Conservation (phyloP, 768 basidiomycete species). For the Clitopilus passeckerianus region DNA sequence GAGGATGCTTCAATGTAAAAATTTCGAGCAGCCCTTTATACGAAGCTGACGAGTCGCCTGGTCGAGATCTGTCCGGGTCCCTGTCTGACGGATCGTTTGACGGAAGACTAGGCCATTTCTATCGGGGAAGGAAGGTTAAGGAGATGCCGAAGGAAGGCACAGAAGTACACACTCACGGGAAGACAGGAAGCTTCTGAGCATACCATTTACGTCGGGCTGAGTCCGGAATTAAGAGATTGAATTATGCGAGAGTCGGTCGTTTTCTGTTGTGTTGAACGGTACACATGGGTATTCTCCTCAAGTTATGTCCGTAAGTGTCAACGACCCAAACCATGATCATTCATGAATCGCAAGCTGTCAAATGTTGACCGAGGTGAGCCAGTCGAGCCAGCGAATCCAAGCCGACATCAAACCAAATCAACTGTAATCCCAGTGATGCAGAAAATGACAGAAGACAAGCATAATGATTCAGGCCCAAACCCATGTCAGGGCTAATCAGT, state of each 20-base stretch:
- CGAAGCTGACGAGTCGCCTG: conserved; percentile 10
- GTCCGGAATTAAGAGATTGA: not conserved
- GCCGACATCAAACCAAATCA: not conserved
- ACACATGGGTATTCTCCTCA: not conserved
- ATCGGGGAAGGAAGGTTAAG: conserved; percentile 11
- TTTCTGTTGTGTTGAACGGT: not conserved
- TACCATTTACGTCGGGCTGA: not conserved
- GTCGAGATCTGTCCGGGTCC: conserved; percentile 23
- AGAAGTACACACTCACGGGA: not conserved
- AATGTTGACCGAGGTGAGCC: not conserved
- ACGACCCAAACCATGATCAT: not conserved
- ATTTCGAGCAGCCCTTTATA: conserved; percentile 6
- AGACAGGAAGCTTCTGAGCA: not conserved
- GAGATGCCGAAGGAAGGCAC: conserved; percentile 15
- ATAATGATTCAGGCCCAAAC: not conserved
- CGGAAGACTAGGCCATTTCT: conserved; percentile 12
- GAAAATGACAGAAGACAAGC: not conserved
- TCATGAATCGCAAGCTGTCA: not conserved
- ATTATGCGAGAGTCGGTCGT: not conserved
- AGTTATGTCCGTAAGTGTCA: not conserved
- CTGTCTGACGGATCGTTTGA: conserved; percentile 13
- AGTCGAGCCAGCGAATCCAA: not conserved
- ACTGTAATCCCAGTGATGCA: not conserved
- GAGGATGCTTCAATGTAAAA: conserved; percentile 17
- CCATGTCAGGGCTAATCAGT: not conserved